Conservation (phyloP, 805 yeast genomes). For the Wickerhamiella alocasiicola region DNA sequence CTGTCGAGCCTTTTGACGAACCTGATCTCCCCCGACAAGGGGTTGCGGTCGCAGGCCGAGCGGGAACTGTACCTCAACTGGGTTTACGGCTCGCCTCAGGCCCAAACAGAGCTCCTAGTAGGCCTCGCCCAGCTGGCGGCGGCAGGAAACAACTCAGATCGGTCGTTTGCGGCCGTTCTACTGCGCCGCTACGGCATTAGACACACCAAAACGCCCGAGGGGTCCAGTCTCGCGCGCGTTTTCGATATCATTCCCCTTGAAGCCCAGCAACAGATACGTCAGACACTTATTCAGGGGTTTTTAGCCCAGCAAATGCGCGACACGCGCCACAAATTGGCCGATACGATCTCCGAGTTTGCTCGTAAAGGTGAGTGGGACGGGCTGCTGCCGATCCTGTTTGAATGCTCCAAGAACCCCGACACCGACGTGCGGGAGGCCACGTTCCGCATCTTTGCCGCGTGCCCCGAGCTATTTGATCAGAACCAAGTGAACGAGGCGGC, state of each 20-base stretch:
- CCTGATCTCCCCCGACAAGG: conserved; percentile 69
- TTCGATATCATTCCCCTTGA: conserved; percentile 54
- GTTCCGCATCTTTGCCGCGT: conserved; percentile 73
- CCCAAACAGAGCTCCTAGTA: conserved; percentile 56
- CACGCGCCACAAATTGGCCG: conserved; percentile 84
- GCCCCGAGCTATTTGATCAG: conserved; percentile 56
- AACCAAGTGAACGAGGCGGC: conserved; percentile 40
- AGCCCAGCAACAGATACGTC: conserved; percentile 50
- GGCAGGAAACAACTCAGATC: conserved; percentile 40
- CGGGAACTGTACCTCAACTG: conserved; percentile 58
- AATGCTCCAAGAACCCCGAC: conserved; percentile 42
- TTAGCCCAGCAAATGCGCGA: conserved; percentile 48
- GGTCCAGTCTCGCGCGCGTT: conserved; percentile 54
- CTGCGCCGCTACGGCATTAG: conserved; percentile 77
- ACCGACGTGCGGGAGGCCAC: conserved; percentile 76
- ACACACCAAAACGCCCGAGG: conserved; percentile 51
- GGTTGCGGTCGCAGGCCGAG: conserved; percentile 68
- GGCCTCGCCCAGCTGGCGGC: conserved; percentile 76
- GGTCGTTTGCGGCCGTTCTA: conserved; percentile 72
- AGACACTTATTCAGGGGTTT: conserved; percentile 61
- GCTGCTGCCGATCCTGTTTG: conserved; percentile 59
- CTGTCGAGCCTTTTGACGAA: conserved; percentile 47
- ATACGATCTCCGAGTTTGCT: conserved; percentile 88
- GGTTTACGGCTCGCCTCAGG: conserved; percentile 41
- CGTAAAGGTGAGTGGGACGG: conserved; percentile 65